Evolutionary conservation across 257 asterid genomes (phyloP), one percentile per base, ranked within the genome.

Genomic region (Plectranthus barbatus): DNA sequence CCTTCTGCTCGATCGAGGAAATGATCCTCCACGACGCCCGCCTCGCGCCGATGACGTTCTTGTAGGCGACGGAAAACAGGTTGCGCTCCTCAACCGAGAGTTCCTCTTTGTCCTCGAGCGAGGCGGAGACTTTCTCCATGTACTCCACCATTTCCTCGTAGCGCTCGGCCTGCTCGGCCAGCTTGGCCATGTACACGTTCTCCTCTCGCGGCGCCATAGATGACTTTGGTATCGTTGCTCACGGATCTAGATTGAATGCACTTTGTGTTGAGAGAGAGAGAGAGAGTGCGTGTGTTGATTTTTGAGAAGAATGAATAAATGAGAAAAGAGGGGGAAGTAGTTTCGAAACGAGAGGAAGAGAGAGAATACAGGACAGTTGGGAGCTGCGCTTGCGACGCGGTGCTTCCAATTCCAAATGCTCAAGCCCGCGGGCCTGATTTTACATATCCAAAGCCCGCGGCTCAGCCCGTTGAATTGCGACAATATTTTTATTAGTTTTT

Each of bases 21-120:
- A 75, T 70, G 40, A 76, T 76, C 68, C 80, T 57, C 80, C 80
- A 76, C 5, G 77, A 71, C 0, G 80, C 80, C 7, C 80, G 41
- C 37, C 77, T 60, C 1, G 81, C 77, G n/a, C n/a, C n/a, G n/a
- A n/a, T n/a, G n/a, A n/a, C n/a, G n/a, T n/a, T n/a, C n/a, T n/a
- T n/a, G n/a, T n/a, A n/a, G n/a, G n/a, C n/a, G n/a, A n/a, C n/a
- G n/a, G n/a, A n/a, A n/a, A n/a, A n/a, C n/a, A n/a, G n/a, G n/a
- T n/a, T n/a, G n/a, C n/a, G n/a, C n/a, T n/a, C n/a, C n/a, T n/a
- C 80, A 1, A 70, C 80, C 0, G 76, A 53, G 58, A 75, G 50
- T 57, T 75, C 80, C 63, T 75, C 80, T 52, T 70, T 70, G 15
- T 75, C 80, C 55, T 62, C 63, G 36, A 75, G 69, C 31, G 76